phyloP scores from a whole-genome alignment of 139 green algal genomes.

The Raphidocelis subcapitata region DNA sequence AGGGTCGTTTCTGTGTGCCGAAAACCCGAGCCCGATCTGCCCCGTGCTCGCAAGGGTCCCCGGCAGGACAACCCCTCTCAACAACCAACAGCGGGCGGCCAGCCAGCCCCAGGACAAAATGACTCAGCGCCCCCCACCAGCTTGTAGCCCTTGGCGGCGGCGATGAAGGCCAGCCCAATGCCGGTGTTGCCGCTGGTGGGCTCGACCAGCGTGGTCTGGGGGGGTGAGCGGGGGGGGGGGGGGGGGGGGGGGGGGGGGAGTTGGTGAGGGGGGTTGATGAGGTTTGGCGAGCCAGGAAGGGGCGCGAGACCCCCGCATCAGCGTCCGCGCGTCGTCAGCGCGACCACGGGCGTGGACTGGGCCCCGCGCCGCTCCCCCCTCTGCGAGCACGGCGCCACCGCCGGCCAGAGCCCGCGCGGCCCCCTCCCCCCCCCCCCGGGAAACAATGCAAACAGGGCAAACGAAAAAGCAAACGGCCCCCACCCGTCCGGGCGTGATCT shows the following conservation, averaged over 20 bases:
- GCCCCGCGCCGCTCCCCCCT: neutral
- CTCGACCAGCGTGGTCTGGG: conserved; percentile 91
- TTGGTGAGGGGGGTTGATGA: neutral
- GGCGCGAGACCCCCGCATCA: neutral
- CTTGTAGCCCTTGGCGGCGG: conserved; percentile 90
- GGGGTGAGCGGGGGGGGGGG: neutral
- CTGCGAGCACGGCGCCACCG: neutral
- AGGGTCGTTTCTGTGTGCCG: too few relatives aligned
- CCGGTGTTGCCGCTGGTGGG: conserved; percentile 86
- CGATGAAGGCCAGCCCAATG: conserved; percentile 95
- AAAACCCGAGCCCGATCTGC: too few relatives aligned
- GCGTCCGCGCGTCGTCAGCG: neutral
- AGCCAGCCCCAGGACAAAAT: too few relatives aligned
- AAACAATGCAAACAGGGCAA: too few relatives aligned
- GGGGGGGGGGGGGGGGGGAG: too few relatives aligned
- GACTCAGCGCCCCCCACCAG: too few relatives aligned
- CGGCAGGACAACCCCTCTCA: too few relatives aligned
- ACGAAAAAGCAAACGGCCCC: neutral
- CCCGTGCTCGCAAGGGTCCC: too few relatives aligned
- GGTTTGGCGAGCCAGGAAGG: neutral
- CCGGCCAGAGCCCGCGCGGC: neutral
- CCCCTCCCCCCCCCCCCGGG: too few relatives aligned
- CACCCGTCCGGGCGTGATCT: conserved; percentile 87
- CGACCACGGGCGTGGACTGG: neutral
- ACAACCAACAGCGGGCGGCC: too few relatives aligned